These are phyloP conservation scores for Solanum paucissectum DNA, from an alignment of 257 asterid species.

Conservation along the genomic window DNA sequence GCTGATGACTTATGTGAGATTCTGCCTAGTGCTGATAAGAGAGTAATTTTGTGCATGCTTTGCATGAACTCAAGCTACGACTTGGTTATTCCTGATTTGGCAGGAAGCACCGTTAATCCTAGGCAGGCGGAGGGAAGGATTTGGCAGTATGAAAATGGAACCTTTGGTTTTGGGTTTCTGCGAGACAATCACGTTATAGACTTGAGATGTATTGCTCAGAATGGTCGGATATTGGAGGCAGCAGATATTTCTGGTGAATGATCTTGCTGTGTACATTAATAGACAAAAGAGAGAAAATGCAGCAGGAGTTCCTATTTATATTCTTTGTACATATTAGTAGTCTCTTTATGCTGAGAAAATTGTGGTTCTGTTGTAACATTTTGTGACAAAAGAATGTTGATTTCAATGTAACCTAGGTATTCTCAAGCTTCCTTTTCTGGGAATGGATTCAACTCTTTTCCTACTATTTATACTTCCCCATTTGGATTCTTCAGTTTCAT, in stretches of 20 bases:
- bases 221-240: slow-evolving; percentile 44
- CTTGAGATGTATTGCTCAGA: slow-evolving; percentile 48
- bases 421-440: neutral
- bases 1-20: slow-evolving; percentile 16
- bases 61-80: slow-evolving; percentile 63
- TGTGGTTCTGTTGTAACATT: neutral
- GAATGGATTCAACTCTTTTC: neutral
- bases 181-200: slow-evolving; percentile 48
- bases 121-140: slow-evolving; percentile 64
- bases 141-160: slow-evolving; percentile 67
- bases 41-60: slow-evolving; percentile 46
- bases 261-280: neutral
- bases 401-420: neutral
- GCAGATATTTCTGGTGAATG: slow-evolving; percentile 19
- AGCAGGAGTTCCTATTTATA: neutral
- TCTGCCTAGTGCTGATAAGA: slow-evolving; percentile 14
- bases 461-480: neutral
- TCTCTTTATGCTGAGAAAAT: neutral
- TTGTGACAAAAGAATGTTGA: neutral
- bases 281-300: neutral
- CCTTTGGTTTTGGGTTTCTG: slow-evolving; percentile 77
- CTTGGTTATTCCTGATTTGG: slow-evolving; percentile 58
- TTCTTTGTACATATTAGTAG: neutral
- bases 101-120: slow-evolving; percentile 34
- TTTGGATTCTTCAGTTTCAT: neutral